Conservation (phyloP, 768 basidiomycete species). For the Mrakia hoshinonis region DNA sequence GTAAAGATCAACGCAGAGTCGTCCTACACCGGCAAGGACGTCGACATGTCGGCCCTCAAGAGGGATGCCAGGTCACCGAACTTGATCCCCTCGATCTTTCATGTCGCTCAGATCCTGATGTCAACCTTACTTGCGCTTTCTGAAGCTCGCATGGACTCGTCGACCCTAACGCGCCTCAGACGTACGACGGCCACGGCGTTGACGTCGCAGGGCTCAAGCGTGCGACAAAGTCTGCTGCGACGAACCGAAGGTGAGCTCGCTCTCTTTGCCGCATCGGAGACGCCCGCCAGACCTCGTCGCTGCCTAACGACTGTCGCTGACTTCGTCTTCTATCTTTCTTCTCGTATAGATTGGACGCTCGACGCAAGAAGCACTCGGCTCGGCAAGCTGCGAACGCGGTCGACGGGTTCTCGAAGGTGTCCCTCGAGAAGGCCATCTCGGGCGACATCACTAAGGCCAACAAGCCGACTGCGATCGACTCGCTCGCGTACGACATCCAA, state of each 20-base stretch:
- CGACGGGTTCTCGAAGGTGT: background rate
- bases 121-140: background rate
- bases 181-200: background rate
- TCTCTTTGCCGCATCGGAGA: background rate
- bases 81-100: background rate
- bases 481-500: slow-evolving; percentile 65
- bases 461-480: slow-evolving; percentile 30
- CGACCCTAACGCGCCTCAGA: background rate
- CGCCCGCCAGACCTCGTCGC: background rate
- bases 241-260: background rate
- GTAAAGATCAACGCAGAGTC: background rate
- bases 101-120: background rate
- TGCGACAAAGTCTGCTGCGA: background rate
- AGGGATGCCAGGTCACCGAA: background rate
- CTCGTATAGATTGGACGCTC: no score
- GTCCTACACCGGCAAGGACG: background rate
- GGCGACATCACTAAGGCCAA: background rate
- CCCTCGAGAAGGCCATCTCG: background rate
- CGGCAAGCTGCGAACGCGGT: no score
- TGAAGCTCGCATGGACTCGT: background rate
- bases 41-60: background rate
- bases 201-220: background rate
- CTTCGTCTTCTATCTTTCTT: no score
- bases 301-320: no score
- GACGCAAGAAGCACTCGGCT: no score